A percentile compares a stretch with the other conserved stretches of the same genome.
phyloP scores from a whole-genome alignment of 768 basidiomycete species.

The Coprinopsis cinerea region DNA sequence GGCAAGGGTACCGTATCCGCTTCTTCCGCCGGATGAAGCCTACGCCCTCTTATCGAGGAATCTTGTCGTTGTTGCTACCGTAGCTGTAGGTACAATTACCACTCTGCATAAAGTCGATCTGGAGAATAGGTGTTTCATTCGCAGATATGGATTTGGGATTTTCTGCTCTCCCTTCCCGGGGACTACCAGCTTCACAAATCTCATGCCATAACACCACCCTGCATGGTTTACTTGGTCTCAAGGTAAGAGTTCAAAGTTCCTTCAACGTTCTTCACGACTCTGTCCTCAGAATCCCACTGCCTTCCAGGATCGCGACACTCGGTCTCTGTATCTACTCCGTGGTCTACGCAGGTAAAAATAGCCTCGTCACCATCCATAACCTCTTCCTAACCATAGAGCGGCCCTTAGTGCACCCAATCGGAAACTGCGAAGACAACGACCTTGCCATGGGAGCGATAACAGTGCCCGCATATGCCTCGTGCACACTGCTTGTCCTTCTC shows the following conservation, averaged over 20 bases:
- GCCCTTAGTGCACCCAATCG: not conserved
- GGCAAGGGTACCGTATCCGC: not conserved
- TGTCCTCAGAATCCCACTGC: too few relatives aligned
- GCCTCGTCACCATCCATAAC: not conserved
- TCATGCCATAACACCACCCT: not conserved
- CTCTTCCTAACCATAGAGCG: not conserved
- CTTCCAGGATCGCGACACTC: not conserved
- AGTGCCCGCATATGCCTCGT: not conserved
- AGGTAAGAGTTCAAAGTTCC: not conserved
- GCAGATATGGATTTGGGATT: not conserved
- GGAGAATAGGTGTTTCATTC: not conserved
- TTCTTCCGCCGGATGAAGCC: not conserved
- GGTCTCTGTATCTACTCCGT: not conserved
- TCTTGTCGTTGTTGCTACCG: not conserved
- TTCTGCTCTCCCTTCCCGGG: not conserved
- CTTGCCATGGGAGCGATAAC: not conserved
- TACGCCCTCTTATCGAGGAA: not conserved
- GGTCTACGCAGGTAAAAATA: not conserved
- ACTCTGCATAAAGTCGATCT: too few relatives aligned
- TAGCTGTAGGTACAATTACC: not conserved
- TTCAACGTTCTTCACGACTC: too few relatives aligned
- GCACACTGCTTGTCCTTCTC: slow-evolving; percentile 1
- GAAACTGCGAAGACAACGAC: not conserved
- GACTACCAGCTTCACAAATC: not conserved
- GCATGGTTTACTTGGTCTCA: not conserved